Percentiles rank a stretch among this genome's conserved stretches.
phyloP scores from a whole-genome alignment of 1,284 basidiomycete species.

The Pseudozyma flocculosa region DNA sequence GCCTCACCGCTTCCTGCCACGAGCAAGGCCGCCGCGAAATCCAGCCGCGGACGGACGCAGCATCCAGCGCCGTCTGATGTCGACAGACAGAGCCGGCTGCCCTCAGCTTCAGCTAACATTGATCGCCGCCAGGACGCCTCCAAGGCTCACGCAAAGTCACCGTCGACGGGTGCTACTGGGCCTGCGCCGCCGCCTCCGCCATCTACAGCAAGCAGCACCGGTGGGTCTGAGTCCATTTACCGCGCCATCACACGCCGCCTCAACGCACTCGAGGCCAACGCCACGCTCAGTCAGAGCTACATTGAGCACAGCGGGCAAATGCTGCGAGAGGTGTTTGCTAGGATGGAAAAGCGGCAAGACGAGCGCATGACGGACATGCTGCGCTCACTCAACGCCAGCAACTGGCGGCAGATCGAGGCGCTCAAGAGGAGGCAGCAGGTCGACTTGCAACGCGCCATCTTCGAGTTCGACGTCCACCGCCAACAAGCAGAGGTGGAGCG shows the following conservation, averaged over 20 bases:
- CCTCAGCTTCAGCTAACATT: too few relatives aligned
- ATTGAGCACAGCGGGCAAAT: conserved; percentile 84
- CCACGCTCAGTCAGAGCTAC: conserved; percentile 81
- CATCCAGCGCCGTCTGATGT: too few relatives aligned
- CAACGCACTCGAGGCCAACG: conserved; percentile 79
- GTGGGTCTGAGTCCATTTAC: conserved; percentile 75
- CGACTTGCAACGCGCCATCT: conserved; percentile 68
- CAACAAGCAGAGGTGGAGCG: conserved; percentile 71
- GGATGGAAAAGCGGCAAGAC: conserved; percentile 65
- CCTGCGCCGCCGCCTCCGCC: neutral
- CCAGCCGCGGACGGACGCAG: too few relatives aligned
- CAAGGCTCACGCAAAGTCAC: too few relatives aligned
- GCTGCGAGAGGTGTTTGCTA: conserved; percentile 72
- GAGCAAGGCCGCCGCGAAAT: too few relatives aligned
- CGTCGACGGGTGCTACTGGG: too few relatives aligned
- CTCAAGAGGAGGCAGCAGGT: conserved; percentile 38
- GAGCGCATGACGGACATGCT: conserved; percentile 67
- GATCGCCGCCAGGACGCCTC: too few relatives aligned
- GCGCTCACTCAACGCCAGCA: conserved; percentile 61
- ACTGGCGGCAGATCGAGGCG: conserved; percentile 61
- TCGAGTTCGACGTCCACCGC: conserved; percentile 72
- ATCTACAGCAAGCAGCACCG: neutral
- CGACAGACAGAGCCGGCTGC: too few relatives aligned
- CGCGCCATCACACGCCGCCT: conserved; percentile 93
- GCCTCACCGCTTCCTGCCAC: too few relatives aligned